Evolutionary conservation across 768 basidiomycete species (phyloP).

Genomic region (Rhodocollybia butyracea): DNA sequence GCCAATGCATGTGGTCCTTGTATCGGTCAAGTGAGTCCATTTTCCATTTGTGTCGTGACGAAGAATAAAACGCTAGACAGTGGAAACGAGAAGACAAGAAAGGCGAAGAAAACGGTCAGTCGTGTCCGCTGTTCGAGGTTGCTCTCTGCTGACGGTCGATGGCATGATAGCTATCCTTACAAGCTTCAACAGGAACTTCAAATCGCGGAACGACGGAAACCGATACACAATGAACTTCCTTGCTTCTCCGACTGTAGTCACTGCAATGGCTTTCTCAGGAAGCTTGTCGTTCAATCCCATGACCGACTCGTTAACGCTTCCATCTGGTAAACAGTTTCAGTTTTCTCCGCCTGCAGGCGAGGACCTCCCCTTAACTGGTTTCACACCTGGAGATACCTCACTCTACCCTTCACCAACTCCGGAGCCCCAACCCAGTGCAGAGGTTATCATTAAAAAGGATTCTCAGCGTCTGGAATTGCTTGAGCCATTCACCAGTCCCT

Average conservation of each 20-base stretch:
- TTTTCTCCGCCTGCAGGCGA: constrained; percentile 83
- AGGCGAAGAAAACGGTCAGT: constrained; percentile 85
- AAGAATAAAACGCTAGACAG: constrained; percentile 29
- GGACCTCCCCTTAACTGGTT: constrained; percentile 81
- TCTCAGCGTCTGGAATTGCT: constrained; percentile 87
- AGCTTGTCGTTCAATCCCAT: constrained; percentile 92
- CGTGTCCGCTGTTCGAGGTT: constrained; percentile 7
- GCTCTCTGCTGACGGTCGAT: constrained; percentile 1
- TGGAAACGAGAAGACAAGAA: constrained; percentile 93
- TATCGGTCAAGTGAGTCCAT: constrained; percentile 76
- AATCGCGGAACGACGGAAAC: constrained; percentile 97
- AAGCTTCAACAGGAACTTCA: constrained; percentile 90
- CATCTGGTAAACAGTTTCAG: constrained; percentile 76
- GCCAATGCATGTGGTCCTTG: constrained; percentile 99
- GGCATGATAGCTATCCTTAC: constrained; percentile 79
- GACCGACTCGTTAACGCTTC: constrained; percentile 63
- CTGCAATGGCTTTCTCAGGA: constrained; percentile 96
- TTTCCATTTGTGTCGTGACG: background rate
- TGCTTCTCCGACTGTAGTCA: constrained; percentile 94
- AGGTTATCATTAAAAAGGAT: constrained; percentile 71
- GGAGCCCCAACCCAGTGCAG: constrained; percentile 67
- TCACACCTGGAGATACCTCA: constrained; percentile 65
- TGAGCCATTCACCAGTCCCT: constrained; percentile 81
- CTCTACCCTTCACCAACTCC: constrained; percentile 81
- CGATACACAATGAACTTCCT: constrained; percentile 95